Conservation (phyloP, 2,329 filamentous ascomycete genomes). For the Talaromyces sp. region DNA sequence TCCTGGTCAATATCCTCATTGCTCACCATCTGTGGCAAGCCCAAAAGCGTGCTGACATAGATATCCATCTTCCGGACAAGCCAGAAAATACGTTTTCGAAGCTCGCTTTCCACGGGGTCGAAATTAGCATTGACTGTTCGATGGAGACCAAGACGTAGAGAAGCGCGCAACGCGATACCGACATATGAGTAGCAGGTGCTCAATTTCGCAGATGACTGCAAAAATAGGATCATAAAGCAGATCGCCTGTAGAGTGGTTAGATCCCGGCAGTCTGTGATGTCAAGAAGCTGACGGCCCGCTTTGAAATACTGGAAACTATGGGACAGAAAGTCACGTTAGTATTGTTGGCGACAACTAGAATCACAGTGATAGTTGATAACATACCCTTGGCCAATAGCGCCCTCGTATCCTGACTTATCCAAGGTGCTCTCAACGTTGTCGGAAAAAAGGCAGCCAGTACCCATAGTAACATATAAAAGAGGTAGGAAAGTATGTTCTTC, state of each 20-base stretch:
- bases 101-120: slow-evolving; percentile 70
- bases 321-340: slow-evolving; percentile 18
- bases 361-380: slow-evolving; percentile 21
- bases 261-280: slow-evolving; percentile 65
- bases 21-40: slow-evolving; percentile 50
- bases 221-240: slow-evolving; percentile 76
- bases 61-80: slow-evolving; percentile 52
- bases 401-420: slow-evolving; percentile 48
- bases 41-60: slow-evolving; percentile 51
- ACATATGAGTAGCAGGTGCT: slow-evolving; percentile 79
- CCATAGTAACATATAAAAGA: slow-evolving; percentile 67
- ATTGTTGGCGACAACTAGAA: not conserved
- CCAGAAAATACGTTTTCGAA: slow-evolving; percentile 65
- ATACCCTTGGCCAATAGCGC: slow-evolving; percentile 58
- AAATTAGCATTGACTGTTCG: slow-evolving; percentile 67
- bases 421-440: slow-evolving; percentile 51
- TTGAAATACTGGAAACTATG: slow-evolving; percentile 72
- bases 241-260: slow-evolving; percentile 72
- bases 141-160: slow-evolving; percentile 75
- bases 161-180: slow-evolving; percentile 72
- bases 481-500: slow-evolving; percentile 69
- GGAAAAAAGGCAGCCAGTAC: slow-evolving; percentile 71
- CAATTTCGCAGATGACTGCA: slow-evolving; percentile 75
- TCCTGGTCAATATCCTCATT: slow-evolving; percentile 53
- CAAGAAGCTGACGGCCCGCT: slow-evolving; percentile 63